Percentiles rank a stretch among this genome's conserved stretches.
Evolutionary conservation across 148 eudicot genomes (phyloP).

Genomic region (Tetragonia tetragonoides): DNA sequence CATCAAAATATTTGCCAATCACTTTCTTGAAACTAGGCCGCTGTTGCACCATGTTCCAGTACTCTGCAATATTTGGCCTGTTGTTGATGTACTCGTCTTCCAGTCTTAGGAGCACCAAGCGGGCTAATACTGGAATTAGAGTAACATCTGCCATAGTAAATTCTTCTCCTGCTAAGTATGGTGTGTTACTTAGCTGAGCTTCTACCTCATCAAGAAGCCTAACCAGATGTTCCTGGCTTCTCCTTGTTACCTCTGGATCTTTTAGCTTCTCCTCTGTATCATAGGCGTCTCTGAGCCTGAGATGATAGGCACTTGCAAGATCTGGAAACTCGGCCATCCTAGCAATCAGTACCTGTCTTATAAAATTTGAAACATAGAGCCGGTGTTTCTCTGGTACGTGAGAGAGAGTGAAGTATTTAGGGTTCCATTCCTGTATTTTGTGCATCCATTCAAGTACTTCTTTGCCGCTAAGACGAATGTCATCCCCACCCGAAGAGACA

Average conservation of each 20-base stretch:
- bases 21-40: slow-evolving; percentile 81
- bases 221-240: slow-evolving; percentile 58
- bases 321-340: slow-evolving; percentile 90
- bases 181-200: slow-evolving; percentile 43
- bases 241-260: slow-evolving; percentile 50
- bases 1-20: slow-evolving; percentile 67
- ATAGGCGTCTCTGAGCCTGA: slow-evolving; percentile 67
- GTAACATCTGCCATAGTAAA: slow-evolving; percentile 79
- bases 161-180: slow-evolving; percentile 66
- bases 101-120: slow-evolving; percentile 56
- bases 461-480: slow-evolving; percentile 42
- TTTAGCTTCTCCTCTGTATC: slow-evolving; percentile 70
- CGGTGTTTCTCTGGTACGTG: slow-evolving; percentile 69
- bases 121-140: slow-evolving; percentile 66
- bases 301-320: slow-evolving; percentile 78
- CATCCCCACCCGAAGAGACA: slow-evolving; percentile 65
- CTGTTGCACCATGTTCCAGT: slow-evolving; percentile 63
- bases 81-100: slow-evolving; percentile 54
- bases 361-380: slow-evolving; percentile 56
- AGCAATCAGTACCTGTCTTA: slow-evolving; percentile 72
- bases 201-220: slow-evolving; percentile 85
- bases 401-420: slow-evolving; percentile 81
- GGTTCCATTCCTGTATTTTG: slow-evolving; percentile 81
- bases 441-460: slow-evolving; percentile 76
- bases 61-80: slow-evolving; percentile 60